phyloP scores from a whole-genome alignment of 345 rosid species.

The Salix arbutifolia region DNA sequence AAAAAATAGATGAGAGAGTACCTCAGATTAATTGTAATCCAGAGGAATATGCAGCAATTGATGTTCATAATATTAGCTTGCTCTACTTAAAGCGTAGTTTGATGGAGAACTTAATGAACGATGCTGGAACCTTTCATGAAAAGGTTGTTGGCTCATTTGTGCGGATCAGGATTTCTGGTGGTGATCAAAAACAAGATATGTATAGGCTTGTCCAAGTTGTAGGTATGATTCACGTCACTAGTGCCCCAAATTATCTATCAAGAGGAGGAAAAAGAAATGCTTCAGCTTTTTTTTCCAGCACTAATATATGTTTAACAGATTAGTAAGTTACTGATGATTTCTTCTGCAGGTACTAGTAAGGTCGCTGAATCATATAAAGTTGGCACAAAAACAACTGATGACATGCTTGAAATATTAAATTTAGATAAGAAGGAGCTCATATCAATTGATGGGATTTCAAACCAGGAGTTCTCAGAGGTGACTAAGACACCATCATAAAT shows the following conservation, averaged over 20 bases:
- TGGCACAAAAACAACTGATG: slow-evolving; percentile 51
- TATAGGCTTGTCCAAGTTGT: slow-evolving; percentile 83
- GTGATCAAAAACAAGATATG: slow-evolving; percentile 64
- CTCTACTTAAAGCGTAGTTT: slow-evolving; percentile 63
- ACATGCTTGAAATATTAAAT: slow-evolving; percentile 69
- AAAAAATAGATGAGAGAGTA: slow-evolving; percentile 47
- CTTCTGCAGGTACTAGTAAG: slow-evolving; percentile 58
- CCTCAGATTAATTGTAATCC: slow-evolving; percentile 26
- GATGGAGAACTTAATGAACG: slow-evolving; percentile 64
- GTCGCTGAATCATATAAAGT: slow-evolving; percentile 56
- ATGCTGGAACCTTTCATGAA: slow-evolving; percentile 58
- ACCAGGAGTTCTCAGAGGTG: slow-evolving; percentile 90
- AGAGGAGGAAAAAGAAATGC: slow-evolving; percentile 9
- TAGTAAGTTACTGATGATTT: slow-evolving; percentile 13
- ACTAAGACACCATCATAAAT: slow-evolving; percentile 9
- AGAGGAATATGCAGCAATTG: slow-evolving; percentile 76
- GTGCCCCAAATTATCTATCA: slow-evolving; percentile 14
- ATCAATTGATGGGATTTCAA: slow-evolving; percentile 67
- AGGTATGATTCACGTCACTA: slow-evolving; percentile 47
- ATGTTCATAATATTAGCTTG: slow-evolving; percentile 74
- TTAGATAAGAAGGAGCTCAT: slow-evolving; percentile 68
- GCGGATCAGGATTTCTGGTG: slow-evolving; percentile 61
- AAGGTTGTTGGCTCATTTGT: slow-evolving; percentile 85
- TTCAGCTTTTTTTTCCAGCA: slow-evolving; percentile 1
- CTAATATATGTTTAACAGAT: background rate